phyloP scores from a whole-genome alignment of 2,329 filamentous ascomycete species.

The Penicillium crustosum region DNA sequence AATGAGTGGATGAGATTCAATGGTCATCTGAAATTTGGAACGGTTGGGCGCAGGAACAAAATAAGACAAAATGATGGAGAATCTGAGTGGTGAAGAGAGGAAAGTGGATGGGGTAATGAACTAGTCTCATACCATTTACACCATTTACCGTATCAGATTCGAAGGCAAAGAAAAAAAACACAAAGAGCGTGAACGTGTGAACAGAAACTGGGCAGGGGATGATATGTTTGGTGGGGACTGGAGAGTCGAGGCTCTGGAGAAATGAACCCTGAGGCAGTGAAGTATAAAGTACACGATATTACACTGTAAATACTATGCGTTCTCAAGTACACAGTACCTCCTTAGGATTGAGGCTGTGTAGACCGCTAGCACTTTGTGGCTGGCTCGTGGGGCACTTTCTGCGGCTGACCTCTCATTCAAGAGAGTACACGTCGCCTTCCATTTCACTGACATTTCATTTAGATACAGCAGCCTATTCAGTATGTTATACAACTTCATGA shows the following conservation, averaged over 20 bases:
- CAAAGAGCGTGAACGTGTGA: background rate
- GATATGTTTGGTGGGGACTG: slow-evolving; percentile 10
- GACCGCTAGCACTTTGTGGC: slow-evolving; percentile 22
- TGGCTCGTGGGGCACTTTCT: slow-evolving; percentile 17
- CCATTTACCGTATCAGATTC: background rate
- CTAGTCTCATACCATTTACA: background rate
- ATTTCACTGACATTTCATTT: background rate
- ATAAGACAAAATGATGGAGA: slow-evolving; percentile 9
- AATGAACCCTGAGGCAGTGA: slow-evolving; percentile 17
- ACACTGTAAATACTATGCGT: fast-evolving
- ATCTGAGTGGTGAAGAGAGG: background rate
- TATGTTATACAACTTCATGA: background rate
- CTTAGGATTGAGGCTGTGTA: slow-evolving; percentile 28
- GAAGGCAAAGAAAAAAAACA: background rate
- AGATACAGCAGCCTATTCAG: background rate
- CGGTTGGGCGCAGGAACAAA: slow-evolving; percentile 9
- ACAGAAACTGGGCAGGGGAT: slow-evolving; percentile 11
- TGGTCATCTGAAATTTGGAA: slow-evolving; percentile 19
- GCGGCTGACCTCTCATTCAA: slow-evolving; percentile 6
- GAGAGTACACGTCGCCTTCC: slow-evolving; percentile 4
- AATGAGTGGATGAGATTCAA: slow-evolving; percentile 20
- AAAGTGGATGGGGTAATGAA: background rate
- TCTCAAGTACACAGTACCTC: slow-evolving; percentile 13
- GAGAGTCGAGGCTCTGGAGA: slow-evolving; percentile 27
- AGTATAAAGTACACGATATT: slow-evolving; percentile 15